Evolutionary conservation across 2,329 filamentous ascomycete genomes (phyloP), one percentile per base, ranked within the genome.

Genomic region (Pseudohalonectria lignicola): DNA sequence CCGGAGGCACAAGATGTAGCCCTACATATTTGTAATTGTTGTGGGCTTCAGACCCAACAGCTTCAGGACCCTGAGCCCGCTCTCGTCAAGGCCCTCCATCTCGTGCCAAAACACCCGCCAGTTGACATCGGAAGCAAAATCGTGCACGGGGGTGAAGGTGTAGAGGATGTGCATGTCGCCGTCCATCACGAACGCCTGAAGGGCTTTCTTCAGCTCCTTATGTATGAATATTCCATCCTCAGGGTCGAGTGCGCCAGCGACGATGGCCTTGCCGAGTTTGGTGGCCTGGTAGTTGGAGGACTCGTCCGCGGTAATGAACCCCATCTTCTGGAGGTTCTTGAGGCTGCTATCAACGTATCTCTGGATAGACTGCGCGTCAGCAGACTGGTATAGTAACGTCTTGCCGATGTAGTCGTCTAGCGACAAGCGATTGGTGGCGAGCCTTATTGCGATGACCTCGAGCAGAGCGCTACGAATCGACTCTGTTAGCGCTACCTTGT

Each of bases 161-260:
- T 87, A 88, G 34, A 86, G 69, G 11, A 85, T 71, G 49, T 87
- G 83, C 76, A 88, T 79, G 44, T 88, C 83, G 4, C 81, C 79
- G 50, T 87, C 82, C 73, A 88, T 79, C 11, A 86, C 83, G 49
- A 88, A 87, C 1, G 79, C 79, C 43, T 71, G 65, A 3, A 87
- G 64, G 1, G 82, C 79, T 46, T 71, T 71, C 41, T 68, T 67
- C 34, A 87, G 64, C 54, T 88, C 83, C 33, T 74, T 66, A 47
- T 86, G 65, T 15, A 87, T 69, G 47, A 86, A 87, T 1, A 84
- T 57, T 1, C 83, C 83, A 47, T 87, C 82, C 41, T 85, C 79
- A 0, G 82, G 83, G 36, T 82, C 74, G 26, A 88, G 70, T 2
- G 78, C 76, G 3, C 82, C 84, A 9, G 77, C 74, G 18, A 87